phyloP scores from a whole-genome alignment of 2,329 filamentous ascomycete genomes.

The Cercospora sp. region DNA sequence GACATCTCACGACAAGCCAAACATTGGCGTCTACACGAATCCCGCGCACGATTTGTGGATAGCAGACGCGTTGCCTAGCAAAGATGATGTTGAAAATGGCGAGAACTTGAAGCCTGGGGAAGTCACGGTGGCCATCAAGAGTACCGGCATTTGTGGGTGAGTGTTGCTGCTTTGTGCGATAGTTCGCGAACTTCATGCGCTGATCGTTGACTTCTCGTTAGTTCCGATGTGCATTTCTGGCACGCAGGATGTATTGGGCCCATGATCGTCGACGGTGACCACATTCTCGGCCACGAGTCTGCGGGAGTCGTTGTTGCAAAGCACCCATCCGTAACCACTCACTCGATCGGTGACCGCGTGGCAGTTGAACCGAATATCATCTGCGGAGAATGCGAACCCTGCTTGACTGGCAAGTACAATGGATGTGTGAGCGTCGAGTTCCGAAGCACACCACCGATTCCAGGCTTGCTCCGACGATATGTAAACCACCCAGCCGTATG shows the following conservation, averaged over 20 bases:
- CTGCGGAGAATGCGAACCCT: slow-evolving; percentile 87
- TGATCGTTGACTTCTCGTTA: slow-evolving; percentile 39
- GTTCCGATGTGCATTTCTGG: slow-evolving; percentile 97
- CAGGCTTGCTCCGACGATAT: slow-evolving; percentile 84
- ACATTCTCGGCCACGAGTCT: slow-evolving; percentile 93
- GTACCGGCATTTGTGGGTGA: slow-evolving; percentile 93
- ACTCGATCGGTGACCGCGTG: slow-evolving; percentile 85
- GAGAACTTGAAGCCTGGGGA: slow-evolving; percentile 75
- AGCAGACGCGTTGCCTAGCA: slow-evolving; percentile 70
- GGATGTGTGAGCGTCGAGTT: slow-evolving; percentile 85
- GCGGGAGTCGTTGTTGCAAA: slow-evolving; percentile 78
- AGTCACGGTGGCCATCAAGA: slow-evolving; percentile 85
- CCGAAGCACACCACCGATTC: slow-evolving; percentile 84
- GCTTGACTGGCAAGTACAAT: slow-evolving; percentile 90
- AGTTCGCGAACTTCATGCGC: neutral
- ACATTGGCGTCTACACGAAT: slow-evolving; percentile 96
- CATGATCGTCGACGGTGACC: slow-evolving; percentile 86
- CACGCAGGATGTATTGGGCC: slow-evolving; percentile 91
- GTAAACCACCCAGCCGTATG: slow-evolving; percentile 92
- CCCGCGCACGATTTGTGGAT: slow-evolving; percentile 90
- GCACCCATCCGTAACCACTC: slow-evolving; percentile 73
- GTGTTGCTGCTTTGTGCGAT: slow-evolving; percentile 27
- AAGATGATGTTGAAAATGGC: slow-evolving; percentile 70
- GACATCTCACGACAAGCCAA: slow-evolving; percentile 66
- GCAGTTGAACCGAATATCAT: slow-evolving; percentile 93